Evolutionary conservation across 371 early-diverging fungal species (phyloP).

Genomic region (Mucor circinelloides): DNA sequence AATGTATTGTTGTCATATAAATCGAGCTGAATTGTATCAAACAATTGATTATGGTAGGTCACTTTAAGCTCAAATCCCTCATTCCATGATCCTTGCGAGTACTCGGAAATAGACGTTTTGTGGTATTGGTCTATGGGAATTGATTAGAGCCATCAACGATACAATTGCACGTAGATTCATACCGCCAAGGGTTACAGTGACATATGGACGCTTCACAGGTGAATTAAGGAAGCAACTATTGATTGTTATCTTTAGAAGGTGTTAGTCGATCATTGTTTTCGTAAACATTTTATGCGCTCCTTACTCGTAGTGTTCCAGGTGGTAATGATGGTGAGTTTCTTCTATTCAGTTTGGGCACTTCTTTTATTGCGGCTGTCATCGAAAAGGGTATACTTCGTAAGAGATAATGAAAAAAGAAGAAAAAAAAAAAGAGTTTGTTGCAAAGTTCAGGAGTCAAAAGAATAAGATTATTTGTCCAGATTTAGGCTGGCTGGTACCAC

Average conservation of each 20-base stretch:
- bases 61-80: slow-evolving; percentile 75
- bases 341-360: neutral
- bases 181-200: slow-evolving; percentile 43
- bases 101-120: slow-evolving; percentile 64
- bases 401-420: neutral
- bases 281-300: neutral
- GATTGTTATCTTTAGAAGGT: slow-evolving; percentile 26
- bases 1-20: slow-evolving; percentile 64
- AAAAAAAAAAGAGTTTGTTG: neutral
- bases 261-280: neutral
- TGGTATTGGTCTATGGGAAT: slow-evolving; percentile 56
- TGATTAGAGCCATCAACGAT: neutral
- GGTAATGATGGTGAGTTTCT: slow-evolving; percentile 7
- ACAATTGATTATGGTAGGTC: slow-evolving; percentile 74
- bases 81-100: slow-evolving; percentile 65
- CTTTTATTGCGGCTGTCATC: neutral
- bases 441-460: neutral
- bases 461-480: slow-evolving; percentile 1
- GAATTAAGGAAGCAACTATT: slow-evolving; percentile 35
- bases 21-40: slow-evolving; percentile 70
- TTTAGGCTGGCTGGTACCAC: neutral
- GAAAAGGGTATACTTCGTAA: neutral
- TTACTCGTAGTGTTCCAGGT: slow-evolving; percentile 19
- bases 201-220: slow-evolving; percentile 36
- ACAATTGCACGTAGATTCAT: neutral